These are phyloP conservation scores for Suillus brevipes DNA, from an alignment of 768 basidiomycete genomes.

Conservation along the genomic window DNA sequence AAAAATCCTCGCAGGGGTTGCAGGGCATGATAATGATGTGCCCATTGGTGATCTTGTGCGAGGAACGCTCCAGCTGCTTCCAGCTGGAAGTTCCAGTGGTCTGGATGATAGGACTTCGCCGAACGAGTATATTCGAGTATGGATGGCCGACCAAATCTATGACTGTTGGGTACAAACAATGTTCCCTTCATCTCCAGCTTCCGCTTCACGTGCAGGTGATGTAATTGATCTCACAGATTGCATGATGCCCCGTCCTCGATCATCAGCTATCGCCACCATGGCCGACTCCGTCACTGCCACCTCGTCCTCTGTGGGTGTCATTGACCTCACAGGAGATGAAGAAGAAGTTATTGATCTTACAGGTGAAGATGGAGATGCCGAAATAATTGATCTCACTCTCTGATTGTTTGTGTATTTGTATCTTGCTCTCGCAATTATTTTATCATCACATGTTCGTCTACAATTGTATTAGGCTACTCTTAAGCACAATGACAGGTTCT, in stretches of 20 bases:
- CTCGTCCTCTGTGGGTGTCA: neutral
- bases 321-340: neutral
- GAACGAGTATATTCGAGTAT: neutral
- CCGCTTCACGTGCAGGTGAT: no score
- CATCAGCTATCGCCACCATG: no score
- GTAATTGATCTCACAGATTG: no score
- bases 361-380: no score
- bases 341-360: neutral
- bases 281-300: no score
- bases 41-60: neutral
- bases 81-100: neutral
- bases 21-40: neutral
- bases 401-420: neutral
- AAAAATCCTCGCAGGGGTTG: neutral
- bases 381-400: neutral
- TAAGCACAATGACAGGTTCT: constrained; percentile 33
- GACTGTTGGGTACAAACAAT: neutral
- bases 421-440: no score
- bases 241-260: no score
- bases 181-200: neutral
- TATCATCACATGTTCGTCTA: no score
- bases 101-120: neutral
- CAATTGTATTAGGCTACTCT: neutral
- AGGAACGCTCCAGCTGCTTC: neutral
- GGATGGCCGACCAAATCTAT: neutral